These are phyloP conservation scores for Dicorynia guianensis DNA, from an alignment of 306 rosid genomes.

Conservation along the genomic window DNA sequence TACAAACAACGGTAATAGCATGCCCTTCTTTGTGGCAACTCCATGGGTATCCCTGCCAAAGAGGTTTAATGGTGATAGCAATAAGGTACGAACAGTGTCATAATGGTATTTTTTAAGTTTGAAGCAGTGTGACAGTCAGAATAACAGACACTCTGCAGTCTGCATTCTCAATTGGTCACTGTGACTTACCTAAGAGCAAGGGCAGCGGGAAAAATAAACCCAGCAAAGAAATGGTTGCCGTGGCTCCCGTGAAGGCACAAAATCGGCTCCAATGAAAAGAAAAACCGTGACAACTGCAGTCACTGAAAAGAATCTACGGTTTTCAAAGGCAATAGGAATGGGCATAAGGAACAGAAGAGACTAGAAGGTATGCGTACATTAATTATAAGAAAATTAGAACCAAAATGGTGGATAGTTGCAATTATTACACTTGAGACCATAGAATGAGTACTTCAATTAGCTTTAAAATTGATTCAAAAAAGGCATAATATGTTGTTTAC, in stretches of 20 bases:
- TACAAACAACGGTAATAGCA: constrained; percentile 60
- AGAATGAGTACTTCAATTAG: neutral
- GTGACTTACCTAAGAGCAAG: constrained; percentile 60
- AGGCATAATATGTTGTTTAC: neutral
- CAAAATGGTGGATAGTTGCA: neutral
- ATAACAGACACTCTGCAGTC: neutral
- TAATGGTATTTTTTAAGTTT: neutral
- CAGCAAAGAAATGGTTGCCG: constrained; percentile 66
- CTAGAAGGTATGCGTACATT: too few relatives aligned
- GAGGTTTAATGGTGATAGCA: too few relatives aligned
- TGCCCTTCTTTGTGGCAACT: constrained; percentile 68
- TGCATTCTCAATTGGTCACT: neutral
- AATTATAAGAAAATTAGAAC: neutral
- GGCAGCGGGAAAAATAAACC: constrained; percentile 76
- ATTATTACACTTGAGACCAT: neutral
- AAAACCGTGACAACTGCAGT: constrained; percentile 61
- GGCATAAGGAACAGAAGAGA: constrained; percentile 74
- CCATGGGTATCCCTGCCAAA: constrained; percentile 67
- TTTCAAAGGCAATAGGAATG: constrained; percentile 59
- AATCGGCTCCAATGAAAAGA: constrained; percentile 71
- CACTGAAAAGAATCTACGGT: constrained; percentile 60
- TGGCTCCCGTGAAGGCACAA: constrained; percentile 82
- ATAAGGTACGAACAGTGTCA: neutral
- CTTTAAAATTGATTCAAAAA: neutral
- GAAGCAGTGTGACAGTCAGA: neutral